Evolutionary conservation across 495 filamentous ascomycete species (phyloP).

Genomic region (Penicillium turbatum): DNA sequence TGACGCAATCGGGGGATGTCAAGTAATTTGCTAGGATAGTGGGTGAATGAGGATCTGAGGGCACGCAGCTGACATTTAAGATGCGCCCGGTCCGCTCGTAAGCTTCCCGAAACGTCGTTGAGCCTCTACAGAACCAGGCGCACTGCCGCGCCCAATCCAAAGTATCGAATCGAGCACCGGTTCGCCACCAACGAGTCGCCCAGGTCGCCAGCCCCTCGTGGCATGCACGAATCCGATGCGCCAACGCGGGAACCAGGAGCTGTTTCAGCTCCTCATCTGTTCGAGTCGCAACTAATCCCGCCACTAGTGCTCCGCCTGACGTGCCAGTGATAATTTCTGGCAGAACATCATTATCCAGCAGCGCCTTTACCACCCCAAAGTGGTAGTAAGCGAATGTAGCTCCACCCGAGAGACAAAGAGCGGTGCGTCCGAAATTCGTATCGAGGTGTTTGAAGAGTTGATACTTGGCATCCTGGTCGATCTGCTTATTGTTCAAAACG

Average conservation of each 20-base stretch:
- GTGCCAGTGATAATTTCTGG: conserved; percentile 96
- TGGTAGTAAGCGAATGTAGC: conserved; percentile 97
- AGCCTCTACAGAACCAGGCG: conserved; percentile 85
- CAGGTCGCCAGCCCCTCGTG: conserved; percentile 72
- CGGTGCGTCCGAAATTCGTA: conserved; percentile 89
- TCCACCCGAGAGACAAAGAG: conserved; percentile 89
- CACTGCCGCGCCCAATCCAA: conserved; percentile 84
- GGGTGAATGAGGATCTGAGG: conserved; percentile 89
- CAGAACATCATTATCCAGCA: conserved; percentile 79
- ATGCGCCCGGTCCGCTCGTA: conserved; percentile 93
- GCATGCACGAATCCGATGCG: conserved; percentile 80
- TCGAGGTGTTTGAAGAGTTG: conserved; percentile 81
- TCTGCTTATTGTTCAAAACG: conserved; percentile 59
- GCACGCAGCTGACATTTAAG: conserved; percentile 94
- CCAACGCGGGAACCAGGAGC: conserved; percentile 79
- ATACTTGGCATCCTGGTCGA: conserved; percentile 71
- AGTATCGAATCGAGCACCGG: conserved; percentile 89
- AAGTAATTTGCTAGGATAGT: conserved; percentile 91
- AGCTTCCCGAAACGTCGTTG: conserved; percentile 89
- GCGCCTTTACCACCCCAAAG: conserved; percentile 86
- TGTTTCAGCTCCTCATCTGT: conserved; percentile 86
- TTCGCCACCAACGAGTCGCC: conserved; percentile 81
- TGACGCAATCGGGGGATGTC: conserved; percentile 91
- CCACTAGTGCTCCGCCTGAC: conserved; percentile 88
- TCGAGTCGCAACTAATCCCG: conserved; percentile 79